These are phyloP conservation scores for Eucalyptus pumila DNA, from an alignment of 345 rosid genomes.

Conservation along the genomic window DNA sequence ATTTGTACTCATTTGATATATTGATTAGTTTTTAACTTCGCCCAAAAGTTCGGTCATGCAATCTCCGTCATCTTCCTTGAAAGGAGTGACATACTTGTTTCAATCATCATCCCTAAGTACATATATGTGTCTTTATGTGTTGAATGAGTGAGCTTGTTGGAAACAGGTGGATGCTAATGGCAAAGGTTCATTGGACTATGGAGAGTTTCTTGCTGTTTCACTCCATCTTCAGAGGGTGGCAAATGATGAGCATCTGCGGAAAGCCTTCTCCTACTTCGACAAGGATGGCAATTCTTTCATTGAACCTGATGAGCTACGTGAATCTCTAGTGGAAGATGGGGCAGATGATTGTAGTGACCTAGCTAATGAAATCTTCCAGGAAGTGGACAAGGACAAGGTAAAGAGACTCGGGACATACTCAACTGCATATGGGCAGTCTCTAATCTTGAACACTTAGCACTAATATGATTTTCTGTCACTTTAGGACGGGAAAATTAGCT, in stretches of 20 bases:
- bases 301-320: conserved; percentile 83
- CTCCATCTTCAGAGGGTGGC: conserved; percentile 92
- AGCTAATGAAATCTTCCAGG: conserved; percentile 97
- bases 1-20: background rate
- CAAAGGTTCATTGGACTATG: conserved; percentile 82
- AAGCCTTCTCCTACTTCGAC: conserved; percentile 97
- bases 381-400: conserved; percentile 99
- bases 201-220: conserved; percentile 85
- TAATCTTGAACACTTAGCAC: background rate
- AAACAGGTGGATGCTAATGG: conserved; percentile 86
- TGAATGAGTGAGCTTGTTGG: background rate
- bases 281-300: conserved; percentile 86
- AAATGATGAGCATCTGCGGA: conserved; percentile 92
- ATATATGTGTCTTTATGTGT: background rate
- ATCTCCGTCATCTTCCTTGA: background rate
- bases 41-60: background rate
- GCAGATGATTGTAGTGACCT: conserved; percentile 83
- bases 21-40: background rate
- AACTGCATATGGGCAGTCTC: background rate
- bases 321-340: conserved; percentile 93
- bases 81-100: background rate
- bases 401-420: background rate
- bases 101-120: background rate
- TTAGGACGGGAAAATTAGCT: conserved; percentile 98
- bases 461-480: background rate